These are phyloP conservation scores for Orbilia javanica DNA, from an alignment of 2,329 filamentous ascomycete genomes.

Conservation along the genomic window DNA sequence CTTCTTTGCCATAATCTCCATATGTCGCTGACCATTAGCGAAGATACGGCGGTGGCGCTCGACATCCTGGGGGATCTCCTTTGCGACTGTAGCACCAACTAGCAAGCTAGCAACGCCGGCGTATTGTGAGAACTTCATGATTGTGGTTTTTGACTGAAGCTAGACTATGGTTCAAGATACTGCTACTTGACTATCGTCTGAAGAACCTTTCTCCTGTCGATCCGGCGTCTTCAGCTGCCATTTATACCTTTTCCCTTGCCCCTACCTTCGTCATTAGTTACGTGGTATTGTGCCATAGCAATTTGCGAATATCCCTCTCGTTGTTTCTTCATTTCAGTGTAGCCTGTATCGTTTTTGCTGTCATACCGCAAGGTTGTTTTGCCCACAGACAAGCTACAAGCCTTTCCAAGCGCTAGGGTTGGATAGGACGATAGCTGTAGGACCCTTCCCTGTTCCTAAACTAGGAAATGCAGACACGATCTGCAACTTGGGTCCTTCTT, in stretches of 20 bases:
- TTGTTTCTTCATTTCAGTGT: neutral
- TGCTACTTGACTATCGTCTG: slow-evolving; percentile 24
- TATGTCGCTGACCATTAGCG: slow-evolving; percentile 48
- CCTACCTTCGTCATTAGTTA: neutral
- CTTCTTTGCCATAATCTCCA: slow-evolving; percentile 54
- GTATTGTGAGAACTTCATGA: slow-evolving; percentile 53
- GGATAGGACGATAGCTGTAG: slow-evolving; percentile 17
- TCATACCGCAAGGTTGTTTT: slow-evolving; percentile 19
- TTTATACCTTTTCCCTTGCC: slow-evolving; percentile 43
- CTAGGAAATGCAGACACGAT: slow-evolving; percentile 34
- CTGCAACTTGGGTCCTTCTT: slow-evolving; percentile 30
- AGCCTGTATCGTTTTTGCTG: slow-evolving; percentile 8
- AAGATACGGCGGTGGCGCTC: slow-evolving; percentile 38
- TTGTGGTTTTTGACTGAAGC: slow-evolving; percentile 20
- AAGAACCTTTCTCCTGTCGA: slow-evolving; percentile 30
- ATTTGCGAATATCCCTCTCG: slow-evolving; percentile 35
- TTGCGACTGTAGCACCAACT: slow-evolving; percentile 45
- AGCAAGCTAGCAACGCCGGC: slow-evolving; percentile 56
- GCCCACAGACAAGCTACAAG: slow-evolving; percentile 14
- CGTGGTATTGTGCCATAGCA: slow-evolving; percentile 10
- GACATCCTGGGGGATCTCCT: slow-evolving; percentile 52
- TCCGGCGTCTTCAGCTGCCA: slow-evolving; percentile 18
- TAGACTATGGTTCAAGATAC: slow-evolving; percentile 7
- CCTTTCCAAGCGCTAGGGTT: slow-evolving; percentile 2
- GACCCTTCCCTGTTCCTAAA: slow-evolving; percentile 22